A percentile compares a stretch with the other conserved stretches of the same genome.
These are phyloP conservation scores for Corchorus olitorius DNA, from an alignment of 345 rosid genomes.

Conservation along the genomic window DNA sequence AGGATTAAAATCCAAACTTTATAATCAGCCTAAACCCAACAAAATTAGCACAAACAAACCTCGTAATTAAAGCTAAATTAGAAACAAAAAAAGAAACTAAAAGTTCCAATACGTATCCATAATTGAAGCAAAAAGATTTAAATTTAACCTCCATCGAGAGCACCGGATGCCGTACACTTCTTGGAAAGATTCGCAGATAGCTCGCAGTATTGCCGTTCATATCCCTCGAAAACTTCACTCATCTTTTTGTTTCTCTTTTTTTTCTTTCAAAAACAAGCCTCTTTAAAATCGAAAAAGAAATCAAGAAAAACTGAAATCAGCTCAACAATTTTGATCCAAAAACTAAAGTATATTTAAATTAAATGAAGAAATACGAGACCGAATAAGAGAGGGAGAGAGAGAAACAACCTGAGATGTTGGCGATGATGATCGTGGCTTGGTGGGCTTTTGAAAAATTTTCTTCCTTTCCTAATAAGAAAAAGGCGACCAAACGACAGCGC, in stretches of 20 bases:
- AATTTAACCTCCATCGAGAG: slow-evolving; percentile 56
- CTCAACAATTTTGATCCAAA: not conserved
- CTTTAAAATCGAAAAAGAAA: not conserved
- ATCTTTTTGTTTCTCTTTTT: slow-evolving; percentile 28
- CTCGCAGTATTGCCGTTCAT: slow-evolving; percentile 68
- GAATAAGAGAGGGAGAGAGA: not conserved
- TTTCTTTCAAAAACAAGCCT: not conserved
- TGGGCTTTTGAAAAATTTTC: not conserved
- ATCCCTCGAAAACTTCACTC: slow-evolving; percentile 64
- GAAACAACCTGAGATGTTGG: slow-evolving; percentile 8
- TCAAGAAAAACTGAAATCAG: not conserved
- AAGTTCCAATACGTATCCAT: too few relatives aligned
- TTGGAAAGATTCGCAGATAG: slow-evolving; percentile 59
- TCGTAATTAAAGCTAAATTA: not conserved
- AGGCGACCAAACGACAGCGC: slow-evolving; percentile 3
- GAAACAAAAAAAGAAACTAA: not conserved
- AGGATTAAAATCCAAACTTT: not conserved
- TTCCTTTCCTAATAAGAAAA: not conserved
- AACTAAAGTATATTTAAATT: not conserved
- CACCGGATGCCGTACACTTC: slow-evolving; percentile 50
- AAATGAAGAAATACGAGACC: not conserved
- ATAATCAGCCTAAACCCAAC: not conserved
- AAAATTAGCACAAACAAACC: too few relatives aligned
- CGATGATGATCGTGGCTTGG: not conserved
- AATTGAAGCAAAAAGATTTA: not conserved